Evolutionary conservation across 345 rosid genomes (phyloP).

Genomic region (Corchorus capsularis): DNA sequence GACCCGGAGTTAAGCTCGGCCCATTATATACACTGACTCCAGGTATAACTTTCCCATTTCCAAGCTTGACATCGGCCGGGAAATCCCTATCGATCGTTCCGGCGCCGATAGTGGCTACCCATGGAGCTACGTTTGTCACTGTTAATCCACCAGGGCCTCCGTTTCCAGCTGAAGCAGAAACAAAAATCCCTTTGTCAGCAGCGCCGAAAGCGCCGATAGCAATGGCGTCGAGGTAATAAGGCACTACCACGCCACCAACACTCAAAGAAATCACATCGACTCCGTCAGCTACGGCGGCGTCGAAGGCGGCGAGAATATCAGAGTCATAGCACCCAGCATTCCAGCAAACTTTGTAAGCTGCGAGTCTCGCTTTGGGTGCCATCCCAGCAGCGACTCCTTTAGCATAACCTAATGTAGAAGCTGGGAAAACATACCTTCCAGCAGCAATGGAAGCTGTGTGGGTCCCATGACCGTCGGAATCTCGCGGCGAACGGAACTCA

Average conservation of each 20-base stretch:
- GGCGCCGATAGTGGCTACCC: slow-evolving; percentile 88
- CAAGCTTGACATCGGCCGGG: slow-evolving; percentile 78
- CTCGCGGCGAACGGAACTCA: slow-evolving; percentile 78
- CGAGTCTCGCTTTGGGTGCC: slow-evolving; percentile 91
- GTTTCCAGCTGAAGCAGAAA: slow-evolving; percentile 92
- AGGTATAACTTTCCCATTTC: slow-evolving; percentile 56
- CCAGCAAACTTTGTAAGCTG: slow-evolving; percentile 96
- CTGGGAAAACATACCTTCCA: slow-evolving; percentile 75
- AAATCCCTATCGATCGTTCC: slow-evolving; percentile 84
- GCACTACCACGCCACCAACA: slow-evolving; percentile 90
- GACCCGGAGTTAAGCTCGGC: slow-evolving; percentile 47
- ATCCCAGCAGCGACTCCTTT: slow-evolving; percentile 87
- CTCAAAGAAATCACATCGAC: slow-evolving; percentile 87
- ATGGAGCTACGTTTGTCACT: slow-evolving; percentile 83
- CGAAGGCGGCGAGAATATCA: slow-evolving; percentile 87
- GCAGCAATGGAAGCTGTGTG: slow-evolving; percentile 90
- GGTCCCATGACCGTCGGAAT: slow-evolving; percentile 91
- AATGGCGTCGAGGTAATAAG: slow-evolving; percentile 86
- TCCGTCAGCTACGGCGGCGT: slow-evolving; percentile 76
- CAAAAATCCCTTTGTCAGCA: slow-evolving; percentile 63
- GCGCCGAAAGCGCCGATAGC: slow-evolving; percentile 91
- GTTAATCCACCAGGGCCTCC: slow-evolving; percentile 89
- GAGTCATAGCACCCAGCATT: slow-evolving; percentile 90
- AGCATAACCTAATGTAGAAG: slow-evolving; percentile 81
- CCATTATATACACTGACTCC: slow-evolving; percentile 82